A percentile compares a stretch with the other conserved stretches of the same genome.
phyloP scores from a whole-genome alignment of 768 basidiomycete genomes.

The Ephemerocybe angulata region DNA sequence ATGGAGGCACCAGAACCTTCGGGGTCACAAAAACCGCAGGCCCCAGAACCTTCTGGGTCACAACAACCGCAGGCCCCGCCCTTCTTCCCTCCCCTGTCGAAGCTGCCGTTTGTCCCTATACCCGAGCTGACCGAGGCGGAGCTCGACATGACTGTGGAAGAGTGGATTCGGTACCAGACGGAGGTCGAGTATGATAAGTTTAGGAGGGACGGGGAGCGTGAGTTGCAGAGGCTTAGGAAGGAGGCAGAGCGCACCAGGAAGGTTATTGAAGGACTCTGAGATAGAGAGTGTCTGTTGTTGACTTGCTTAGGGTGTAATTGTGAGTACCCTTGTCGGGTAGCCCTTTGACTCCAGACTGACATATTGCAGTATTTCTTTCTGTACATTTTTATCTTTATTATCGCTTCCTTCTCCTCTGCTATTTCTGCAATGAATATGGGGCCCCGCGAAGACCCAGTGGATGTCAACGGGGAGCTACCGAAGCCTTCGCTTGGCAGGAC shows the following conservation, averaged over 20 bases:
- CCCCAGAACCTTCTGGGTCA: background rate
- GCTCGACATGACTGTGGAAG: conserved; percentile 75
- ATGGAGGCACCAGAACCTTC: too few species aligned
- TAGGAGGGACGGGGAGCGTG: conserved; percentile 42
- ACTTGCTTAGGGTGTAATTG: too few species aligned
- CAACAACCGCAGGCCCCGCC: conserved; percentile 7
- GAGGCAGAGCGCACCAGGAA: conserved; percentile 39
- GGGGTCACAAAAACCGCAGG: too few species aligned
- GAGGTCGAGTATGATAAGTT: conserved; percentile 59
- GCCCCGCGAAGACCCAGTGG: too few species aligned
- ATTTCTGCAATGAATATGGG: too few species aligned
- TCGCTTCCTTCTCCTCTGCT: too few species aligned
- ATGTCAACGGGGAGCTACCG: too few species aligned
- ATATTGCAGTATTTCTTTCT: too few species aligned
- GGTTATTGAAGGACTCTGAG: conserved; percentile 34
- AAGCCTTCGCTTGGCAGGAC: too few species aligned
- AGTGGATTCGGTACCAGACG: conserved; percentile 80
- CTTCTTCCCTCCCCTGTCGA: conserved; percentile 40
- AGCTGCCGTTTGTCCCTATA: conserved; percentile 42
- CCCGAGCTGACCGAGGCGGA: conserved; percentile 59
- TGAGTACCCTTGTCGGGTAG: too few species aligned
- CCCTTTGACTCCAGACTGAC: too few species aligned
- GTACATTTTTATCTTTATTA: too few species aligned
- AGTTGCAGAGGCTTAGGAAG: conserved; percentile 38
- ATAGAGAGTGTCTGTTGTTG: background rate